These are phyloP conservation scores for Theobroma cacao DNA, from an alignment of 345 rosid genomes.

Conservation along the genomic window DNA sequence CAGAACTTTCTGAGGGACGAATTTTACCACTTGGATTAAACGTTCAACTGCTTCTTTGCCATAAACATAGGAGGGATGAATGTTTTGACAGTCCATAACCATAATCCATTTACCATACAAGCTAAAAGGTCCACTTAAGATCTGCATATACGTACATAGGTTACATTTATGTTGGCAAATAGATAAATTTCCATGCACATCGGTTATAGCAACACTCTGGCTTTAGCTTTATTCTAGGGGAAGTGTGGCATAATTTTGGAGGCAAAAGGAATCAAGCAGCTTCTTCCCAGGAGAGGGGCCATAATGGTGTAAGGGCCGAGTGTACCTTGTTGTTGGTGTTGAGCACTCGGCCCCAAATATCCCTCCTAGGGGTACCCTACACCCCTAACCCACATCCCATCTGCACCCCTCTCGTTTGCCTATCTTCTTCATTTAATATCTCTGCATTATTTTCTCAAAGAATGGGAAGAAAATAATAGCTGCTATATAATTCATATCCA, in stretches of 20 bases:
- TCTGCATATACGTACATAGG: too few relatives aligned
- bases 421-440: neutral
- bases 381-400: neutral
- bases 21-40: too few relatives aligned
- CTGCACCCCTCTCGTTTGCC: neutral
- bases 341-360: slow-evolving; percentile 19
- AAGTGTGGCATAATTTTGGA: slow-evolving; percentile 33
- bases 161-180: too few relatives aligned
- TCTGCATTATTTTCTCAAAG: neutral
- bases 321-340: neutral
- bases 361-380: slow-evolving; percentile 13
- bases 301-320: slow-evolving; percentile 28
- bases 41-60: too few relatives aligned
- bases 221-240: slow-evolving; percentile 19
- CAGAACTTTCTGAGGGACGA: neutral
- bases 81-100: too few relatives aligned
- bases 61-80: too few relatives aligned
- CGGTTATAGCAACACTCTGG: too few relatives aligned
- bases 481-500: too few relatives aligned
- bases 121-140: too few relatives aligned
- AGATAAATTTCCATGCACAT: too few relatives aligned
- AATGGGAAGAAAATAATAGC: neutral
- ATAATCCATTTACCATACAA: too few relatives aligned
- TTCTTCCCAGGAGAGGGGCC: slow-evolving; percentile 16
- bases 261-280: slow-evolving; percentile 48